These are phyloP conservation scores for Penicillium alfredii DNA, from an alignment of 495 filamentous ascomycete genomes.

Conservation along the genomic window DNA sequence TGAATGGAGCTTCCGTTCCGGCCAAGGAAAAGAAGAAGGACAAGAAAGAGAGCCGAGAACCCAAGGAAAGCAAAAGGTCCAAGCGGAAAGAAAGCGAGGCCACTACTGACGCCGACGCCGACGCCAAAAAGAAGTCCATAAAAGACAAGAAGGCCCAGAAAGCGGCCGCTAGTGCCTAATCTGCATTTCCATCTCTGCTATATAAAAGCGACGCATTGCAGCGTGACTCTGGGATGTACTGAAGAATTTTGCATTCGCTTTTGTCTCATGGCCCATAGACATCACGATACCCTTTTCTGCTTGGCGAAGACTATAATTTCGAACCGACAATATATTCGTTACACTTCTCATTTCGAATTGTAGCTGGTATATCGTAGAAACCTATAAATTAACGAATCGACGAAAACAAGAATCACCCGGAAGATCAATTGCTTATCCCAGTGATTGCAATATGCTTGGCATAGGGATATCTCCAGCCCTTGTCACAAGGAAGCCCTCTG, in stretches of 20 bases:
- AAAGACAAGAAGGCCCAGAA: conserved; percentile 31
- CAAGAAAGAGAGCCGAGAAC: conserved; percentile 13
- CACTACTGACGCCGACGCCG: conserved; percentile 7
- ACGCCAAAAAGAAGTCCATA: conserved; percentile 25
- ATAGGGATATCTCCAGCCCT: too few species aligned
- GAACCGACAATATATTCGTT: too few species aligned
- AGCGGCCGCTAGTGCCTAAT: conserved; percentile 24
- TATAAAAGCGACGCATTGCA: conserved; percentile 2
- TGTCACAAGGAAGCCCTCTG: too few species aligned
- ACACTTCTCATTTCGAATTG: too few species aligned
- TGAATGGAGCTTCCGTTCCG: conserved; percentile 10
- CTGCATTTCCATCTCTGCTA: too few species aligned
- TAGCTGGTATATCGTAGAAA: too few species aligned
- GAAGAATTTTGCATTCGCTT: conserved; percentile 10
- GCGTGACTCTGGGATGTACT: background rate
- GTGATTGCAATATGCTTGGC: too few species aligned
- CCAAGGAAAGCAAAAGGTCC: conserved; percentile 24
- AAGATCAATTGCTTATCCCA: too few species aligned
- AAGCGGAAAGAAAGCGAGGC: conserved; percentile 29
- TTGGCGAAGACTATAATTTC: conserved; percentile 14
- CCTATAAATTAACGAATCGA: too few species aligned
- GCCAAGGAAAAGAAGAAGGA: conserved; percentile 17
- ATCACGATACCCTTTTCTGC: conserved; percentile 34
- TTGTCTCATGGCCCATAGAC: conserved; percentile 21
- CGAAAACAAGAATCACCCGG: too few species aligned